Evolutionary conservation across 163 green algal species (phyloP).

Genomic region (Volvox carteri): DNA sequence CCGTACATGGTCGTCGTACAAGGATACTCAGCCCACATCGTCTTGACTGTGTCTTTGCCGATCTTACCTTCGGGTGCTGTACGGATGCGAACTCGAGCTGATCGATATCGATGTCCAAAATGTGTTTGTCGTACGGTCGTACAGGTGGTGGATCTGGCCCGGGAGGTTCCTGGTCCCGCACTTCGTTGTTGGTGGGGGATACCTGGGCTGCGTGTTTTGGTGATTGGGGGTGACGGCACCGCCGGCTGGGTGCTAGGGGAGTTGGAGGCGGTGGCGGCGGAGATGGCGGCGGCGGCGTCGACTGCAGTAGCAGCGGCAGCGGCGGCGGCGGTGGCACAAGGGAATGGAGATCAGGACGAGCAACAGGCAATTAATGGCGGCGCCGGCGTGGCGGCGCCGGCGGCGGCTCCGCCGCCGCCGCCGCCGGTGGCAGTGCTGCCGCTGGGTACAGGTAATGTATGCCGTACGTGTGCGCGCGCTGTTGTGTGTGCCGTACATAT

Average conservation of each 20-base stretch:
- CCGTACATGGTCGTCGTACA: too few relatives aligned
- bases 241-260: slow-evolving; percentile 76
- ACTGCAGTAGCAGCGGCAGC: background rate
- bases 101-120: too few relatives aligned
- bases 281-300: slow-evolving; percentile 38
- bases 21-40: too few relatives aligned
- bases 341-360: slow-evolving; percentile 10
- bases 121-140: too few relatives aligned
- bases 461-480: background rate
- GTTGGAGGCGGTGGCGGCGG: slow-evolving; percentile 59
- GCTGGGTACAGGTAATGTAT: slow-evolving; percentile 75
- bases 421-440: slow-evolving; percentile 78
- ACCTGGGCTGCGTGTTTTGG: slow-evolving; percentile 70
- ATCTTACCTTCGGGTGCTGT: too few relatives aligned
- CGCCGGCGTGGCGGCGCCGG: background rate
- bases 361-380: background rate
- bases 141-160: slow-evolving; percentile 81
- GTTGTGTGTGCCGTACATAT: too few relatives aligned
- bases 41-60: too few relatives aligned
- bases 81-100: too few relatives aligned
- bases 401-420: background rate
- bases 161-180: slow-evolving; percentile 72
- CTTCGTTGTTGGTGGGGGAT: slow-evolving; percentile 74
- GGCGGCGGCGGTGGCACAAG: background rate
- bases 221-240: slow-evolving; percentile 82